Evolutionary conservation across 371 early-diverging fungal genomes (phyloP).

Genomic region (Mucor irregularis): DNA sequence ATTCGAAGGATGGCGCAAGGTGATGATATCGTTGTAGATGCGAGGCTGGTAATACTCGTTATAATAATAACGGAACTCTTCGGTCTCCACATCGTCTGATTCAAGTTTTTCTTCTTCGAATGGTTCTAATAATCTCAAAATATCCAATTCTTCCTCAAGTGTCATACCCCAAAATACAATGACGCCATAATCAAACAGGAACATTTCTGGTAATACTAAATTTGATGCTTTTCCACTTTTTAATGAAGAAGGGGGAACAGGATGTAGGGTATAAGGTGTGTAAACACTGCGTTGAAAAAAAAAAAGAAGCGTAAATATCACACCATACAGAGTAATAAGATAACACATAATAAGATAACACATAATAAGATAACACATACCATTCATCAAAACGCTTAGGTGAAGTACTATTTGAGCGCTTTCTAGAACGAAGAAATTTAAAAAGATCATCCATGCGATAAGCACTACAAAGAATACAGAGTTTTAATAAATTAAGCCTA

Average conservation of each 20-base stretch:
- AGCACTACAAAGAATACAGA: slow-evolving; percentile 29
- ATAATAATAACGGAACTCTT: slow-evolving; percentile 92
- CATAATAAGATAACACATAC: too few relatives aligned
- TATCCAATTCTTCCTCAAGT: slow-evolving; percentile 75
- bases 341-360: too few relatives aligned
- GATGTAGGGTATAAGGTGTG: slow-evolving; percentile 49
- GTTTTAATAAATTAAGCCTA: not conserved
- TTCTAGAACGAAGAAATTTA: slow-evolving; percentile 54
- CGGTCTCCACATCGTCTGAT: slow-evolving; percentile 78
- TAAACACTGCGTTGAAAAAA: too few relatives aligned
- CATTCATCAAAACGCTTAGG: slow-evolving; percentile 56
- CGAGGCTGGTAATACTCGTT: slow-evolving; percentile 70
- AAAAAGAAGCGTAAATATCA: too few relatives aligned
- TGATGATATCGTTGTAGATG: slow-evolving; percentile 61
- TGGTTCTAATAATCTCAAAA: slow-evolving; percentile 67
- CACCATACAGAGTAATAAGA: too few relatives aligned
- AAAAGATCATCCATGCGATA: slow-evolving; percentile 63
- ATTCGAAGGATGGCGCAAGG: slow-evolving; percentile 54
- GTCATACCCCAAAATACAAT: slow-evolving; percentile 96
- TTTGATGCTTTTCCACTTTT: slow-evolving; percentile 16
- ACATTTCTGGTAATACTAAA: slow-evolving; percentile 58
- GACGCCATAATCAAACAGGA: slow-evolving; percentile 93
- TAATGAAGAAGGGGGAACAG: slow-evolving; percentile 9
- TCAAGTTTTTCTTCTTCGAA: slow-evolving; percentile 71
- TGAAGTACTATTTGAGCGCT: slow-evolving; percentile 35